A percentile compares a stretch with the other conserved stretches of the same genome.
phyloP scores from a whole-genome alignment of 352 stramenopile species.

The Phytopythium kandeliae region DNA sequence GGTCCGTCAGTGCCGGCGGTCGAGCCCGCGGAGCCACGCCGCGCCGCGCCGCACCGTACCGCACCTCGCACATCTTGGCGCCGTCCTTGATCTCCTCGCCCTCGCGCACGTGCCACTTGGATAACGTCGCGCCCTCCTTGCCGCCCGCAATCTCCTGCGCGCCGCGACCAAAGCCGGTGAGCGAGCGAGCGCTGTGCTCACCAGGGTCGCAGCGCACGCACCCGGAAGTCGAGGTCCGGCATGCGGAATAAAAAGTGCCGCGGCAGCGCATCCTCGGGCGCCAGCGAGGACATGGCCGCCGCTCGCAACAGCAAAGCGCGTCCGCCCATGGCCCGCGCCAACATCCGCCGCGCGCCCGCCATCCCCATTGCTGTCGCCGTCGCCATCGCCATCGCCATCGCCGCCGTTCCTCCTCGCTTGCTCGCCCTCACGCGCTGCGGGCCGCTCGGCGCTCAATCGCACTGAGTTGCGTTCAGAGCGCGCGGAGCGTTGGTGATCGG shows the following conservation, averaged over 20 bases:
- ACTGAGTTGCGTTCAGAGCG: too few relatives aligned
- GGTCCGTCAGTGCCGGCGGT: background rate
- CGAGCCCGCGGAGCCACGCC: too few relatives aligned
- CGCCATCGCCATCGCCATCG: too few relatives aligned
- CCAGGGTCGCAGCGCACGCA: slow-evolving; percentile 6
- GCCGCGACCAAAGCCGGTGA: background rate
- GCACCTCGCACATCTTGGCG: slow-evolving; percentile 72
- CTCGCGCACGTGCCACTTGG: slow-evolving; percentile 74
- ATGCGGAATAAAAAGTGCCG: slow-evolving; percentile 86
- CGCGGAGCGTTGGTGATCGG: too few relatives aligned
- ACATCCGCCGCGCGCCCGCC: slow-evolving; percentile 9
- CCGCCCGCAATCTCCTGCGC: slow-evolving; percentile 53
- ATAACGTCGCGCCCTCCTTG: slow-evolving; percentile 45
- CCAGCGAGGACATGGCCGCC: background rate
- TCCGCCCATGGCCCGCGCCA: slow-evolving; percentile 2
- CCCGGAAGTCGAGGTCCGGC: slow-evolving; percentile 82
- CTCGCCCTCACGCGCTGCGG: too few relatives aligned
- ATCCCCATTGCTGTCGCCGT: too few relatives aligned
- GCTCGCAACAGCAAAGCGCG: background rate
- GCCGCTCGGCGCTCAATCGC: too few relatives aligned
- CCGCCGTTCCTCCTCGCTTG: too few relatives aligned
- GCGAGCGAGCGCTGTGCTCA: background rate
- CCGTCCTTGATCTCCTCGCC: slow-evolving; percentile 58
- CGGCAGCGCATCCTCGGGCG: slow-evolving; percentile 25
- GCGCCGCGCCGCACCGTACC: too few relatives aligned